Evolutionary conservation across 495 filamentous ascomycete genomes (phyloP).

Genomic region (Hypoxylon cercidicola): DNA sequence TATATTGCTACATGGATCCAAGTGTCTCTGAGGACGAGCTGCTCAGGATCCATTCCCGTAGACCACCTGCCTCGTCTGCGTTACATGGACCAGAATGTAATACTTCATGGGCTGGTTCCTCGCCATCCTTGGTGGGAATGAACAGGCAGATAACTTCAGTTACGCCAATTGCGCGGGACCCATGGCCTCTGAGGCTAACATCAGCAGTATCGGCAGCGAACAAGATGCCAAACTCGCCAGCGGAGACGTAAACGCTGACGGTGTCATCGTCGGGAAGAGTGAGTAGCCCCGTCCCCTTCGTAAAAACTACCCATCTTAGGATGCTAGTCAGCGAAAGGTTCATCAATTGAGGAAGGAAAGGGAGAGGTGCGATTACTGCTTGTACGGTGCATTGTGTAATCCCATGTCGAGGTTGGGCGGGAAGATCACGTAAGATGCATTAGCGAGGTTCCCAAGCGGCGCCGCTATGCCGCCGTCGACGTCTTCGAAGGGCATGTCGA

Average conservation of each 20-base stretch:
- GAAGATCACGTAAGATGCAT: slow-evolving; percentile 54
- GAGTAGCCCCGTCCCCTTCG: slow-evolving; percentile 58
- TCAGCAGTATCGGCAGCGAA: slow-evolving; percentile 60
- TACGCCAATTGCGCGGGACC: slow-evolving; percentile 55
- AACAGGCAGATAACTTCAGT: slow-evolving; percentile 53
- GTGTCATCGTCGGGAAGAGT: slow-evolving; percentile 56
- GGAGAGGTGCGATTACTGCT: slow-evolving; percentile 53
- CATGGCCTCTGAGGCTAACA: slow-evolving; percentile 59
- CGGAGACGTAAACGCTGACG: slow-evolving; percentile 49
- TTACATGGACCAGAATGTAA: slow-evolving; percentile 35
- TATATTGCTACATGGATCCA: too few relatives aligned
- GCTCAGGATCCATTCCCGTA: background rate
- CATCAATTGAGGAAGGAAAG: background rate
- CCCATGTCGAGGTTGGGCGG: slow-evolving; percentile 58
- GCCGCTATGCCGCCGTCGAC: slow-evolving; percentile 48
- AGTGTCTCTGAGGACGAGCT: background rate
- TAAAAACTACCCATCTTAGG: slow-evolving; percentile 60
- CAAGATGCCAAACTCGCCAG: slow-evolving; percentile 58
- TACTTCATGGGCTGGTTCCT: slow-evolving; percentile 54
- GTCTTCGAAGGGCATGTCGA: slow-evolving; percentile 56
- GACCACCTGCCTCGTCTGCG: slow-evolving; percentile 1
- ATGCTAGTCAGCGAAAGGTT: slow-evolving; percentile 2
- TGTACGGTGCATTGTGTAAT: slow-evolving; percentile 59
- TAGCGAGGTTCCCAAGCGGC: slow-evolving; percentile 49
- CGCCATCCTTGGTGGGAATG: slow-evolving; percentile 50